These are phyloP conservation scores for Verticillium zaregamsianum DNA, from an alignment of 2,329 filamentous ascomycete genomes.

Conservation along the genomic window DNA sequence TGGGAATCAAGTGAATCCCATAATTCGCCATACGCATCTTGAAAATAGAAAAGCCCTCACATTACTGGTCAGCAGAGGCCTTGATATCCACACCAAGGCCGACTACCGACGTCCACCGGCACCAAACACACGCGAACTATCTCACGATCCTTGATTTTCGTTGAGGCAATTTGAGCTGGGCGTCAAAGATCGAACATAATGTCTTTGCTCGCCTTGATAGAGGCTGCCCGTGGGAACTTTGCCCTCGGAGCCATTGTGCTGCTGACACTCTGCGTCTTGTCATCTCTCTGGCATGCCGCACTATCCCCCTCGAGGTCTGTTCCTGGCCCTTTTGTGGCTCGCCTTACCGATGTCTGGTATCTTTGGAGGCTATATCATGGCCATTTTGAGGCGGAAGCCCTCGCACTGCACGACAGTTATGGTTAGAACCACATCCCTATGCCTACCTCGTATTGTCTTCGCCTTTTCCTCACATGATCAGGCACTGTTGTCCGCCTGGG, in stretches of 20 bases:
- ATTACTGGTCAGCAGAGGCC: background rate
- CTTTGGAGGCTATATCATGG: constrained; percentile 17
- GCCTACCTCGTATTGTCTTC: too few species aligned
- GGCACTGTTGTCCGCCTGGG: constrained; percentile 39
- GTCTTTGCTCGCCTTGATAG: background rate
- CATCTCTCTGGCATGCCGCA: background rate
- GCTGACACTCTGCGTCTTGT: background rate
- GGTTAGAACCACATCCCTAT: constrained; percentile 12
- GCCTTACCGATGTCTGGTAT: constrained; percentile 24
- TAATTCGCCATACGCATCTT: background rate
- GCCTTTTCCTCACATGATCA: background rate
- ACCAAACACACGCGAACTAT: background rate
- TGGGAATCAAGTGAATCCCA: background rate
- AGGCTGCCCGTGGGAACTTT: background rate
- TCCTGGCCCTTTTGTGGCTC: constrained; percentile 20
- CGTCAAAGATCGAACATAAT: background rate
- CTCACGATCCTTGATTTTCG: background rate
- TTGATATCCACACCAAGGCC: background rate
- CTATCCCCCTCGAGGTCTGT: constrained; percentile 18
- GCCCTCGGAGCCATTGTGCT: background rate
- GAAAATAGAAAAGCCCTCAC: background rate
- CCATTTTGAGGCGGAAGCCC: constrained; percentile 21
- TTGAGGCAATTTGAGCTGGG: background rate
- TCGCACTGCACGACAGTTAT: constrained; percentile 22
- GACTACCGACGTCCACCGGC: background rate